Conservation (phyloP, 768 basidiomycete genomes). For the Gymnopilus junonius region DNA sequence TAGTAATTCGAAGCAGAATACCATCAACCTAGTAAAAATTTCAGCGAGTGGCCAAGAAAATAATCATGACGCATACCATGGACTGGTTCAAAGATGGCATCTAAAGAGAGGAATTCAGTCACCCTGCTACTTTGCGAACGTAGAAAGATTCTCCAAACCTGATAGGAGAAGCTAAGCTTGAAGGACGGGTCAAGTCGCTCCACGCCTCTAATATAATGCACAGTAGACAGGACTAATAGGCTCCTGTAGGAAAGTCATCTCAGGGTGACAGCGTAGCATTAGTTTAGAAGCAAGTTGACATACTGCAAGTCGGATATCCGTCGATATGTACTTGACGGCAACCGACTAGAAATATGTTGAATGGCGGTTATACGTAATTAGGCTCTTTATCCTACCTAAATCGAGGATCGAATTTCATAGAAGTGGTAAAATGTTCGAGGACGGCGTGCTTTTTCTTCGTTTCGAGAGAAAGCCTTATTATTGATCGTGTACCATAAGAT, state of each 20-base stretch:
- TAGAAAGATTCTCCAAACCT: not conserved
- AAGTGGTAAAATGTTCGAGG: not conserved
- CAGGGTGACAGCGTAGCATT: not conserved
- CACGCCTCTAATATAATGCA: not conserved
- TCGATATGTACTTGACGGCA: not conserved
- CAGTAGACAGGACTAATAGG: not conserved
- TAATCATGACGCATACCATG: not conserved
- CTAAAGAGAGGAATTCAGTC: not conserved
- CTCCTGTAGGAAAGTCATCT: not conserved
- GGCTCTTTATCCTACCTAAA: not conserved
- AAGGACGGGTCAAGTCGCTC: not conserved
- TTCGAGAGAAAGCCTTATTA: not conserved
- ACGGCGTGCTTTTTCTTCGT: not conserved
- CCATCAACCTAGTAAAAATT: not conserved
- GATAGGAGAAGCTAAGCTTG: not conserved
- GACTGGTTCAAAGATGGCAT: not conserved
- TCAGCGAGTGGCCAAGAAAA: not conserved
- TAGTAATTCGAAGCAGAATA: not conserved
- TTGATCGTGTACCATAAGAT: not conserved
- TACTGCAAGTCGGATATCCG: not conserved
- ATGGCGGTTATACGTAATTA: not conserved
- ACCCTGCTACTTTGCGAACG: not conserved
- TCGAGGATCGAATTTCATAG: not conserved
- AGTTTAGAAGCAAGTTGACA: not conserved
- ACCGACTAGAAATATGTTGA: not conserved